A percentile compares a stretch with the other conserved stretches of the same genome.
Evolutionary conservation across 176 grass and related monocot species (phyloP).

Genomic region (Otatea glauca): DNA sequence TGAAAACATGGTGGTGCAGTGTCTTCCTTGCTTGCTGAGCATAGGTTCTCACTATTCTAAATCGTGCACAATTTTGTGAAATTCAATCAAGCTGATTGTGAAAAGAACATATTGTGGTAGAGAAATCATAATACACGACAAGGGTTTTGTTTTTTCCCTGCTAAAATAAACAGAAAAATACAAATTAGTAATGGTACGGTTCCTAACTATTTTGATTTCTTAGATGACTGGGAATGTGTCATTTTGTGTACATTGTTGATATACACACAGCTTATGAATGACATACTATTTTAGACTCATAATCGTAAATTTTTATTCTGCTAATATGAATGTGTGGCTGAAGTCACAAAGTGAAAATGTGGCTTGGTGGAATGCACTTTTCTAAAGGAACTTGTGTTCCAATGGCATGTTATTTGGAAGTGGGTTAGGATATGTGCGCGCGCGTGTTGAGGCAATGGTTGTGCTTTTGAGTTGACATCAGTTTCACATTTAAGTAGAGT

Average conservation of each 20-base stretch:
- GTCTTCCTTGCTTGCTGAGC: conserved; percentile 25
- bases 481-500: neutral
- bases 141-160: neutral
- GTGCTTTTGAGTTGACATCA: neutral
- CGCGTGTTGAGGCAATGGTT: neutral
- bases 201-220: neutral
- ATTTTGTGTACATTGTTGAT: conserved; percentile 28
- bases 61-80: neutral
- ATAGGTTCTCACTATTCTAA: conserved; percentile 18
- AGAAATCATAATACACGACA: neutral
- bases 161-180: conserved; percentile 2
- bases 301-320: neutral
- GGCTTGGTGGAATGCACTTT: conserved; percentile 3
- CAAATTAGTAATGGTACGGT: neutral
- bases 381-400: neutral
- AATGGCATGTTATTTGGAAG: neutral
- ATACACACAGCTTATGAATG: conserved; percentile 3
- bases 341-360: conserved; percentile 26
- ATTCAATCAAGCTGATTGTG: conserved; percentile 31
- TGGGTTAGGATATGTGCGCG: neutral
- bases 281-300: neutral
- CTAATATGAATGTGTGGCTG: neutral
- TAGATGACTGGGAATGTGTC: conserved; percentile 18
- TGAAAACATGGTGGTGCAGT: conserved; percentile 23
- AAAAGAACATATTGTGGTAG: conserved; percentile 11